These are phyloP conservation scores for Phytophthora cactorum DNA, from an alignment of 352 stramenopile species.

Conservation along the genomic window DNA sequence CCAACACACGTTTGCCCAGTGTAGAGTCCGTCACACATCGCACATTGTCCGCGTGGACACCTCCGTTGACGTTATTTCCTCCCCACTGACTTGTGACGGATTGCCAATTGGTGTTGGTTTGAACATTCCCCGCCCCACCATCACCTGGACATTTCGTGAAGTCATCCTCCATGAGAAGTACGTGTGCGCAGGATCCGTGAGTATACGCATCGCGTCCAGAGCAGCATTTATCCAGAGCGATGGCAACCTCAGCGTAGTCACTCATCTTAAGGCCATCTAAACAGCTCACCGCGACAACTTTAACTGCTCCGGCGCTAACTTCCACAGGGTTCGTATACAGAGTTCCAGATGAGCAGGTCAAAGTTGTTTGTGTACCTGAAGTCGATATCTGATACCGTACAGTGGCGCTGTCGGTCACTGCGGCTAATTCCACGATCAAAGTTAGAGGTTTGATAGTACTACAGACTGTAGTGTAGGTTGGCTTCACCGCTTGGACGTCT, in stretches of 20 bases:
- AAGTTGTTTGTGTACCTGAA: constrained; percentile 3
- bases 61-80: constrained; percentile 62
- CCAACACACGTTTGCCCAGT: constrained; percentile 47
- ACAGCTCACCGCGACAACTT: constrained; percentile 62
- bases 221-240: constrained; percentile 59
- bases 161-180: constrained; percentile 64
- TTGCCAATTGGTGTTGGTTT: constrained; percentile 54
- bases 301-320: constrained; percentile 34
- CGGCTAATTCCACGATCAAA: constrained; percentile 27
- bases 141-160: constrained; percentile 44
- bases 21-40: constrained; percentile 38
- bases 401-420: constrained; percentile 35
- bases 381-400: constrained; percentile 40
- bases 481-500: constrained; percentile 32
- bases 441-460: constrained; percentile 45
- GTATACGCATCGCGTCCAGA: constrained; percentile 50
- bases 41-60: constrained; percentile 63
- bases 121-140: constrained; percentile 18
- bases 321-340: constrained; percentile 42
- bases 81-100: constrained; percentile 63
- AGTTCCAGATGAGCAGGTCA: constrained; percentile 38
- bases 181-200: constrained; percentile 45
- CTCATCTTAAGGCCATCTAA: constrained; percentile 53
- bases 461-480: constrained; percentile 38
- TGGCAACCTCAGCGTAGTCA: constrained; percentile 34